A percentile compares a stretch with the other conserved stretches of the same genome.
phyloP scores from a whole-genome alignment of 2,329 filamentous ascomycete species.

The Penicillium fuscoglaucum region DNA sequence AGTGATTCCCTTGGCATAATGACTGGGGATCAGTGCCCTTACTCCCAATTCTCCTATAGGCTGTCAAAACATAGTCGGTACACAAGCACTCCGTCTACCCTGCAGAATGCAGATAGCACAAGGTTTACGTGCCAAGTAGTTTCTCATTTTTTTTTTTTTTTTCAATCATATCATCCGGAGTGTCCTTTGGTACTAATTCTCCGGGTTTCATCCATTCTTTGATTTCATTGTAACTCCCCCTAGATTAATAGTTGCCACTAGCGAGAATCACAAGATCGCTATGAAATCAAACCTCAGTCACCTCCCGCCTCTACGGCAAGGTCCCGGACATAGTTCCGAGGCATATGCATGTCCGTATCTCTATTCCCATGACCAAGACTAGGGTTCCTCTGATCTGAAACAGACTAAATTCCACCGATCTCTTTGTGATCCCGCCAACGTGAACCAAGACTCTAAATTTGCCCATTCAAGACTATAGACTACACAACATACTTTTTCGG shows the following conservation, averaged over 20 bases:
- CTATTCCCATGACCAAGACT: background rate
- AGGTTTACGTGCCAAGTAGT: background rate
- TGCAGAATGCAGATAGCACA: background rate
- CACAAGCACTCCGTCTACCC: background rate
- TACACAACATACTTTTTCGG: background rate
- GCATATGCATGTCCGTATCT: background rate
- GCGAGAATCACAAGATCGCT: background rate
- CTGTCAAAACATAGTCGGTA: background rate
- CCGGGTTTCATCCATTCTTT: background rate
- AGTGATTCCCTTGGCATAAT: background rate
- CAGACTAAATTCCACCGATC: background rate
- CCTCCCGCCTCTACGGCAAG: background rate
- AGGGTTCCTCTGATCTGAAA: background rate
- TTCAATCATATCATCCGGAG: background rate
- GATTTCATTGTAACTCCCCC: background rate
- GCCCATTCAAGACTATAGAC: background rate
- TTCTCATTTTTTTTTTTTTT: background rate
- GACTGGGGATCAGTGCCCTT: background rate
- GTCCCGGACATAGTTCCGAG: slow-evolving; percentile 2
- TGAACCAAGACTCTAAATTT: background rate
- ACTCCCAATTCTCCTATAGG: slow-evolving; percentile 6
- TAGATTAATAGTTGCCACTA: slow-evolving; percentile 2
- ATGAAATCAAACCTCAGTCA: slow-evolving; percentile 11
- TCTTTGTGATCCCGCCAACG: background rate
- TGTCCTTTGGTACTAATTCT: background rate